These are phyloP conservation scores for Colletotrichum sp. DNA, from an alignment of 2,329 filamentous ascomycete species.

Conservation along the genomic window DNA sequence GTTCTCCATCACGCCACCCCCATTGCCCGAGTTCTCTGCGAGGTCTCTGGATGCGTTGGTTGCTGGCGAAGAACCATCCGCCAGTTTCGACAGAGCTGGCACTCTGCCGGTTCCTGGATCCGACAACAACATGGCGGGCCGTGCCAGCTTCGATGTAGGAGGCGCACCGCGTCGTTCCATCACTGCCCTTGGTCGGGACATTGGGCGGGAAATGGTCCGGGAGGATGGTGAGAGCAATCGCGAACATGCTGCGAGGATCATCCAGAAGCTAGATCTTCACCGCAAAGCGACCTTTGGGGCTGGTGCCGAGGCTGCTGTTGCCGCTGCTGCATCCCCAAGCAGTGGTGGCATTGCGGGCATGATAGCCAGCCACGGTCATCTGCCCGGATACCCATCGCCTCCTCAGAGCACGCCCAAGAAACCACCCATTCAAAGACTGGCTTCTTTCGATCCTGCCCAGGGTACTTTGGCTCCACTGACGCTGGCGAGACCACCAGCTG, in stretches of 20 bases:
- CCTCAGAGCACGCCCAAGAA: conserved; percentile 9
- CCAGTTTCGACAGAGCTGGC: conserved; percentile 61
- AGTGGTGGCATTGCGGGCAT: conserved; percentile 79
- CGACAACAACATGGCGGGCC: conserved; percentile 58
- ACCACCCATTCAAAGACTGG: conserved; percentile 24
- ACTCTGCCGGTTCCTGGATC: conserved; percentile 70
- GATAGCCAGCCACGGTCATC: conserved; percentile 80
- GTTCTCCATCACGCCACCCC: conserved; percentile 89
- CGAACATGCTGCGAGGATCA: conserved; percentile 86
- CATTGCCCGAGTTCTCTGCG: conserved; percentile 88
- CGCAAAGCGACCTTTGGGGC: conserved; percentile 72
- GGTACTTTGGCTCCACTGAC: conserved; percentile 82
- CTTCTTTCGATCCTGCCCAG: conserved; percentile 24
- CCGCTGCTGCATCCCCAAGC: conserved; percentile 41
- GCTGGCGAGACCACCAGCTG: conserved; percentile 79
- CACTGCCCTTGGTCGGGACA: conserved; percentile 52
- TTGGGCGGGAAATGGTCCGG: conserved; percentile 53
- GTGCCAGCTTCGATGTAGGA: conserved; percentile 76
- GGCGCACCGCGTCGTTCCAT: conserved; percentile 58
- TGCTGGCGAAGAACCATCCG: conserved; percentile 49
- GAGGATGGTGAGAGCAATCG: conserved; percentile 77
- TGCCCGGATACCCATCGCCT: conserved; percentile 62
- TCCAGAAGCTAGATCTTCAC: conserved; percentile 90
- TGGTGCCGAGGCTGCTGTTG: conserved; percentile 41
- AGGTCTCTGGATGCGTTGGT: conserved; percentile 73